Conservation (phyloP, 176 grass and related monocot species). For the Coix lacrymajobi region DNA sequence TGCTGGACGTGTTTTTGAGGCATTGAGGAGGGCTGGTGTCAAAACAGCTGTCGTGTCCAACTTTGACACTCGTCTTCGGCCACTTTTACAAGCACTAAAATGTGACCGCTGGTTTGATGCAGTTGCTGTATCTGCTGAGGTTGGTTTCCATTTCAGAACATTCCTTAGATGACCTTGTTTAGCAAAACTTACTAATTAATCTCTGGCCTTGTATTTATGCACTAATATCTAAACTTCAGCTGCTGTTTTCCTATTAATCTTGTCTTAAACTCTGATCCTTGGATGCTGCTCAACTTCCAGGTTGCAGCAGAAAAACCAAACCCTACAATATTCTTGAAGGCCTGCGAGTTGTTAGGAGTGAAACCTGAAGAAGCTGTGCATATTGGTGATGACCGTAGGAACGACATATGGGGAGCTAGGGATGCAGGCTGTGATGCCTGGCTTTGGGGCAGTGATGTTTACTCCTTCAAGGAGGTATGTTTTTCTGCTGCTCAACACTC, state of each 20-base stretch:
- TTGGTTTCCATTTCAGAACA: slow-evolving; percentile 22
- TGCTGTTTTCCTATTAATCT: neutral
- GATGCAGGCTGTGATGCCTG: slow-evolving; percentile 96
- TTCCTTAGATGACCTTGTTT: neutral
- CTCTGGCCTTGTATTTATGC: neutral
- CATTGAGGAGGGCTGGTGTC: slow-evolving; percentile 80
- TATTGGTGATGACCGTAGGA: slow-evolving; percentile 93
- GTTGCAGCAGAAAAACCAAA: slow-evolving; percentile 96
- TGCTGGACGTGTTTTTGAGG: slow-evolving; percentile 69
- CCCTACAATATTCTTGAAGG: slow-evolving; percentile 95
- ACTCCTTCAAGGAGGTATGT: slow-evolving; percentile 95
- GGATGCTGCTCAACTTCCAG: slow-evolving; percentile 23
- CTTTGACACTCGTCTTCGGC: slow-evolving; percentile 84
- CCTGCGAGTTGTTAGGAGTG: slow-evolving; percentile 73
- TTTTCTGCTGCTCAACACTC: neutral
- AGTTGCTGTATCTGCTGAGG: slow-evolving; percentile 89
- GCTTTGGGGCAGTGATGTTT: slow-evolving; percentile 93
- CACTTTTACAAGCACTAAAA: slow-evolving; percentile 78
- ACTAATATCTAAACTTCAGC: neutral
- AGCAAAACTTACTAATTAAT: neutral
- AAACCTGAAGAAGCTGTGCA: slow-evolving; percentile 91
- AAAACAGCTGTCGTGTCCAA: slow-evolving; percentile 94
- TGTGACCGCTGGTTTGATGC: slow-evolving; percentile 96
- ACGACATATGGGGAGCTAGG: slow-evolving; percentile 91
- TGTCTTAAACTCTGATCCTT: slow-evolving; percentile 7